Evolutionary conservation across 495 filamentous ascomycete genomes (phyloP).

Genomic region (Durotheca rogersii): DNA sequence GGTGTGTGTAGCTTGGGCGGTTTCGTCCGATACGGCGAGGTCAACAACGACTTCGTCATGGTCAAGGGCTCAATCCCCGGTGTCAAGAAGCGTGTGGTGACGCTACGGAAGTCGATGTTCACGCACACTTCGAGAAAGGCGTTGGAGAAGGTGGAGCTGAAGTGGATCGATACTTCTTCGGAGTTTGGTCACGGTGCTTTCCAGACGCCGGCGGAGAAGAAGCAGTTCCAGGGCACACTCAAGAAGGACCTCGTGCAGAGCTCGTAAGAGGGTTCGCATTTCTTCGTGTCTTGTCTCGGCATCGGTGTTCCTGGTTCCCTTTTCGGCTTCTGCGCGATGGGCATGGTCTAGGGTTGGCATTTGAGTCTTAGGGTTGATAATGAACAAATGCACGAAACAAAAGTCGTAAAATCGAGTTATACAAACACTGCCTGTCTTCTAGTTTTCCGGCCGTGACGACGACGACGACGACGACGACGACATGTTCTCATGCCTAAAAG

Average conservation of each 20-base stretch:
- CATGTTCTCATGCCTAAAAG: too few species aligned
- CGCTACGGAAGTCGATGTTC: conserved; percentile 98
- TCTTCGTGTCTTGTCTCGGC: conserved; percentile 58
- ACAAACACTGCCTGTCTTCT: too few species aligned
- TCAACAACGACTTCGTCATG: conserved; percentile 99
- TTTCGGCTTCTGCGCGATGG: conserved; percentile 48
- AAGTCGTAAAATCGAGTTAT: conserved; percentile 20
- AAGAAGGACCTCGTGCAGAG: conserved; percentile 91
- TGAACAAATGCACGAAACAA: conserved; percentile 49
- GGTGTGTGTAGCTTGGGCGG: conserved; percentile 77
- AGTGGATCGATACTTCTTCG: conserved; percentile 99
- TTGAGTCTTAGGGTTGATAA: conserved; percentile 42
- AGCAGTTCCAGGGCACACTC: conserved; percentile 88
- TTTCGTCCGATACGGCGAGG: conserved; percentile 97
- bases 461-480: too few species aligned
- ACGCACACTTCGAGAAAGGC: conserved; percentile 91
- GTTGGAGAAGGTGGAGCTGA: conserved; percentile 98
- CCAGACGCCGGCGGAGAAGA: conserved; percentile 98
- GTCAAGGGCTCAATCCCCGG: conserved; percentile 97
- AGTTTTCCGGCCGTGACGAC: conserved; percentile 14
- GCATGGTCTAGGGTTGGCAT: conserved; percentile 47
- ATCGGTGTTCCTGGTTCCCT: conserved; percentile 55
- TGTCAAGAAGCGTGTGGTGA: conserved; percentile 99
- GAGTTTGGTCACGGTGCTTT: conserved; percentile 99
- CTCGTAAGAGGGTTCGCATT: conserved; percentile 57